Percentiles rank a stretch among this genome's conserved stretches.
These are phyloP conservation scores for Delonix regia DNA, from an alignment of 306 rosid species.

Conservation along the genomic window DNA sequence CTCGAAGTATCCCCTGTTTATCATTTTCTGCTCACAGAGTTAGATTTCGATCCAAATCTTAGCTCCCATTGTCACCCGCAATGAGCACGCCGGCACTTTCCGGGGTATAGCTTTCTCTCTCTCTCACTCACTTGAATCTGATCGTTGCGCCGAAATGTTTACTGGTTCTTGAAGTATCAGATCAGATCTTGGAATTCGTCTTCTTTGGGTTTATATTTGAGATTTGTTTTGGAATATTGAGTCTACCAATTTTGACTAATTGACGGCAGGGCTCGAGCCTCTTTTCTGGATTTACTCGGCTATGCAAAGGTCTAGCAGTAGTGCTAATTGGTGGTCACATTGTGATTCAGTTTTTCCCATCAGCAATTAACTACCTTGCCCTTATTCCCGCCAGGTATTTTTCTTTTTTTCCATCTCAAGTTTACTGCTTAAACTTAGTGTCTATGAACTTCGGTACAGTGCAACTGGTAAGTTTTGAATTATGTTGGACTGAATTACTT, in stretches of 20 bases:
- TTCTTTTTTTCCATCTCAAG: background rate
- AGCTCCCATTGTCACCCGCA: slow-evolving; percentile 30
- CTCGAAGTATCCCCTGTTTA: background rate
- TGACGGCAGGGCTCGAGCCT: slow-evolving; percentile 46
- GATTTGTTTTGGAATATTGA: background rate
- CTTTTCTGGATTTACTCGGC: slow-evolving; percentile 70
- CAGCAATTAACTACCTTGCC: slow-evolving; percentile 63
- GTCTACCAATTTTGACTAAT: background rate
- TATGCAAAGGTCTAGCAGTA: slow-evolving; percentile 81
- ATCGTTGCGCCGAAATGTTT: slow-evolving; percentile 4
- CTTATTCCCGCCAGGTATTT: slow-evolving; percentile 88
- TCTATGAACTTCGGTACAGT: background rate
- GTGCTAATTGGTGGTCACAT: slow-evolving; percentile 72
- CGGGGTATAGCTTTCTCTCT: slow-evolving; percentile 42
- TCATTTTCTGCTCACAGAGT: background rate
- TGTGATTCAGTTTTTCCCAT: slow-evolving; percentile 68
- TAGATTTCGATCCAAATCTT: background rate
- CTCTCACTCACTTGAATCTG: background rate
- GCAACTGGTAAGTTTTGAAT: background rate
- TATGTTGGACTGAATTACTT: background rate
- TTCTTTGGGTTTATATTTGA: background rate
- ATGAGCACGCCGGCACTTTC: slow-evolving; percentile 65
- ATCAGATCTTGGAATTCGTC: slow-evolving; percentile 32
- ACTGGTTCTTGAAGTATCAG: background rate
- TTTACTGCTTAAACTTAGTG: background rate